Base-by-base conservation (phyloP, 164 flowering plant species). In the Pachysandra terminalis region DNA sequence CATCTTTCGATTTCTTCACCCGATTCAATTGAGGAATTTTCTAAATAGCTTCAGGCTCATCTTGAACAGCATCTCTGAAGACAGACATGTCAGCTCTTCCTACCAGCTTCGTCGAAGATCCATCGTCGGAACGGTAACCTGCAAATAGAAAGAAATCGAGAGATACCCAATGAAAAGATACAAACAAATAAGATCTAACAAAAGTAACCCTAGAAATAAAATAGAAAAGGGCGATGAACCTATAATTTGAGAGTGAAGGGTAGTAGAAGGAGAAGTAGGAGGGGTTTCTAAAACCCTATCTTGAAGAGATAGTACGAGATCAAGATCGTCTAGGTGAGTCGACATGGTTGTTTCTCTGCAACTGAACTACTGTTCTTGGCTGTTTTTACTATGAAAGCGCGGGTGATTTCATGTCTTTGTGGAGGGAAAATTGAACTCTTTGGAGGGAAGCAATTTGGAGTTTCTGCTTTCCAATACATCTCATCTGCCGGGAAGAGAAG, bases 241-340 rank as follows among this genome's bases (percentile, higher is more conserved):
- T 69, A 78, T 69, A 24, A 81, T 61, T 23, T 40, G 73, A 40
- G 72, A 28, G 23, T 32, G 78, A 32, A 26, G 68, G 32, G 80
- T 48, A 23, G 82, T 63, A 37, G 85, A 79, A 52, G 96, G 96
- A 74, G 98, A 90, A 71, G 68, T 77, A n/a, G 97, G 97, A 59
- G 97, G 96, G 61, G 97, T 94, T 74, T 91, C 97, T 15, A 80
- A 66, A 75, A 91, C 92, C 68, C 85, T 77, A n/a, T 94, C 97
- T 71, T 90, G 86, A 56, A 94, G 95, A 24, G 98, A 91, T 64
- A 94, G 92, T 35, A 94, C 94, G 68, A 94, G 93, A 73, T 90
- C 96, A 35, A 94, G 83, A 67, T 94, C 98, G 9, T 91, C 95
- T 71, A 82, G 76, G 60, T 85, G 77, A 37, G 63, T 74, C 56